Conservation (phyloP, 176 grass and related monocot genomes). For the Paspalum notatum region DNA sequence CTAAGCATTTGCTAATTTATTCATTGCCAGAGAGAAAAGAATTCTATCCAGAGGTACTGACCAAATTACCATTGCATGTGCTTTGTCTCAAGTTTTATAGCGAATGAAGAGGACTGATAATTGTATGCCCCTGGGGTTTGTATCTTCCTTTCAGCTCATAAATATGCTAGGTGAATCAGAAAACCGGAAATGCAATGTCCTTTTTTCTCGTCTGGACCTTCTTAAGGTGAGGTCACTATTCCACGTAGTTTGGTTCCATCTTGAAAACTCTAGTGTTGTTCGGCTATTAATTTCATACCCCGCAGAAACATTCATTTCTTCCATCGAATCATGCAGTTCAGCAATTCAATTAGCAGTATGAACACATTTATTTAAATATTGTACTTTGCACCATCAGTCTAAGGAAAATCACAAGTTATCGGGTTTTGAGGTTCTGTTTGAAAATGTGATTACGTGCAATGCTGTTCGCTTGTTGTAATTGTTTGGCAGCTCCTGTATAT, state of each 20-base stretch:
- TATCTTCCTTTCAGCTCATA: constrained; percentile 67
- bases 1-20: constrained; percentile 79
- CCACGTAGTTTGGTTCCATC: neutral
- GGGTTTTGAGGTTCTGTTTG: constrained; percentile 5
- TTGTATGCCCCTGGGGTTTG: neutral
- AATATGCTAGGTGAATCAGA: constrained; percentile 83
- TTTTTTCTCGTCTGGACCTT: constrained; percentile 81
- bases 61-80: neutral
- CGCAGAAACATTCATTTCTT: constrained; percentile 7
- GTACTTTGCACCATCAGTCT: neutral
- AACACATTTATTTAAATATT: neutral
- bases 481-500: constrained; percentile 4
- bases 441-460: neutral
- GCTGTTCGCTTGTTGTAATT: neutral
- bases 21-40: constrained; percentile 87
- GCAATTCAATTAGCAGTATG: neutral
- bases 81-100: neutral
- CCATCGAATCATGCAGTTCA: neutral
- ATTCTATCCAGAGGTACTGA: constrained; percentile 86
- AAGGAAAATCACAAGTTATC: neutral
- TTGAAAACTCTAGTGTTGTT: neutral
- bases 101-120: constrained; percentile 5
- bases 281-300: neutral
- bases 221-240: constrained; percentile 62
- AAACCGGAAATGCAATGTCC: constrained; percentile 65